Base-by-base conservation (phyloP, 106 monocot species). In the Xerophyta viscosa region DNA sequence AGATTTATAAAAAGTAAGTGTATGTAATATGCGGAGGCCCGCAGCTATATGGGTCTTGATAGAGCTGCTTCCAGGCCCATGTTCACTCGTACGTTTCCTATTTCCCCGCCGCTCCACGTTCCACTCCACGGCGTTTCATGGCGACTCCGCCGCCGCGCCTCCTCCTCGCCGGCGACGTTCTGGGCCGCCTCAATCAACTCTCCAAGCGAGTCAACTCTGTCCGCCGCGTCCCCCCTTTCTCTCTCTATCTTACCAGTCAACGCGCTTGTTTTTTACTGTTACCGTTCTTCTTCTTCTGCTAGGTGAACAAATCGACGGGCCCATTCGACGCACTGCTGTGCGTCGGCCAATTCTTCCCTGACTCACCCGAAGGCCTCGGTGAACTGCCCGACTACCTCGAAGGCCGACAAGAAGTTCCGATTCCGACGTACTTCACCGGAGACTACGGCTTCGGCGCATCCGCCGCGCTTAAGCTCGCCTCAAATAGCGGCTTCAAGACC, bases 261-360 rank as follows among this genome's bases (percentile, higher is more conserved):
- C 29, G 2, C 11, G 1, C 25, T 15, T 26, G 1, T 15, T 52
- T 21, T 0, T 21, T 33, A 18, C 8, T 20, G 15, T 18, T 28
- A 51, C 24, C 37, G 37, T 23, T 56, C 54, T 24, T 27, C 19
- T 15, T 3, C 7, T 24, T 24, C 31, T 44, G 9, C 4, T 57
- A 94, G 94, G 81, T 94, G 19, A 88, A 75, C 76, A 81, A 82
- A 48, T 82, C 96, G 13, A 79, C 63, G 41, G 96, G 96, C 1
- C 96, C 96, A 8, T 96, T 96, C 52, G 89, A 89, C 33, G 89
- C 82, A 22, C 76, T 96, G 1, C 71, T 96, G 44, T 89, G 89
- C 68, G 89, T 89, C 0, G 96, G 96, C 1, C 89, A 96, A 73
- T 96, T 96, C 74, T 96, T 96, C 63, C 75, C 96, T 0, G 78